Conservation (phyloP, 2,329 filamentous ascomycete genomes). For the Parafenestella ontariensis region DNA sequence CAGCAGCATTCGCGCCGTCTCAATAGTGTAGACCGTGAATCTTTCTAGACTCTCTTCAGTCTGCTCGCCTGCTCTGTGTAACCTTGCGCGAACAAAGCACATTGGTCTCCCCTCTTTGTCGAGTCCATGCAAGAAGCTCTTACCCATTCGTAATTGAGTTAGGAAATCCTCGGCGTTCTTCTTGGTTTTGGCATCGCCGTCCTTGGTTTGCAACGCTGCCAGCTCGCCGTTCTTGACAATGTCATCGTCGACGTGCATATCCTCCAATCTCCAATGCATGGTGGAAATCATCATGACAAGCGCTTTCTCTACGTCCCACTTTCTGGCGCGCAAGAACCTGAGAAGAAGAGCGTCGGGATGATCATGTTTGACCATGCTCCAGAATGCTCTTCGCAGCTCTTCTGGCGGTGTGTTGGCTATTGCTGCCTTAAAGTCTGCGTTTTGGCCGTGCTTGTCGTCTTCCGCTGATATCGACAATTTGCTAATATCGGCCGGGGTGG, state of each 20-base stretch:
- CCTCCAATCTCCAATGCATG: constrained; percentile 85
- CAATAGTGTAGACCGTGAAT: constrained; percentile 93
- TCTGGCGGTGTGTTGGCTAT: constrained; percentile 79
- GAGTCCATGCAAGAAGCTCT: constrained; percentile 87
- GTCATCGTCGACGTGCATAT: constrained; percentile 88
- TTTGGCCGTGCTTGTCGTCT: constrained; percentile 93
- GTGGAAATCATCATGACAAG: constrained; percentile 94
- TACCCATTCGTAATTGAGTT: constrained; percentile 83
- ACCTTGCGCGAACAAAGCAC: constrained; percentile 80
- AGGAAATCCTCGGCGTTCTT: constrained; percentile 80
- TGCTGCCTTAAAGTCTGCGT: constrained; percentile 83
- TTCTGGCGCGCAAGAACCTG: constrained; percentile 57
- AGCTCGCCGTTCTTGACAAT: constrained; percentile 64
- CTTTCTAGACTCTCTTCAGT: constrained; percentile 81
- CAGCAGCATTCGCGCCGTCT: constrained; percentile 87
- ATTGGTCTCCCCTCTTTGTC: constrained; percentile 87
- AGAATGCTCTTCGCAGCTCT: constrained; percentile 79
- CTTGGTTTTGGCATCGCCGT: constrained; percentile 68
- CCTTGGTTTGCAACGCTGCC: constrained; percentile 64
- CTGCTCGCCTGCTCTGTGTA: constrained; percentile 85
- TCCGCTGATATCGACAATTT: constrained; percentile 43
- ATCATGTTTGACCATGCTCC: constrained; percentile 95
- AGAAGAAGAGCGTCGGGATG: constrained; percentile 80
- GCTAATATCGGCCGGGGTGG: constrained; percentile 39
- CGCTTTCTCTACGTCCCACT: constrained; percentile 92